Evolutionary conservation across 495 filamentous ascomycete genomes (phyloP).

Genomic region (Trichoderma reesei): DNA sequence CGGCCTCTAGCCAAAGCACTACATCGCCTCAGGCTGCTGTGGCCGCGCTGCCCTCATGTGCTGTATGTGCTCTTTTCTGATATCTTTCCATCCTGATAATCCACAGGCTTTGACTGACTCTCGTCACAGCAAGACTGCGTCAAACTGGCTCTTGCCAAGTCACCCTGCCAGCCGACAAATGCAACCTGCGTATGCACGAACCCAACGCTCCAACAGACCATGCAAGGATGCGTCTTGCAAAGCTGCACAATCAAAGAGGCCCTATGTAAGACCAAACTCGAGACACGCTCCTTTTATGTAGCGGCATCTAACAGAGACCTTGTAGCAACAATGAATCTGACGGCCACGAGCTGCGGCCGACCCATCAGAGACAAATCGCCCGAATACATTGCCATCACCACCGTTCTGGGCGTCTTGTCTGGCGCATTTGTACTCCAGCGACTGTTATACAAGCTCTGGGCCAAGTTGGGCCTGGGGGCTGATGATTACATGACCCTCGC

Average conservation of each 20-base stretch:
- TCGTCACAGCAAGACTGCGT: not conserved
- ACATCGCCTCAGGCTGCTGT: not conserved
- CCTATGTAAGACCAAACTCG: not conserved
- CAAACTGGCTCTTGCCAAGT: not conserved
- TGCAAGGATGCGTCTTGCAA: not conserved
- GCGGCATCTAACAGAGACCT: not conserved
- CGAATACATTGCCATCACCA: constrained; percentile 8
- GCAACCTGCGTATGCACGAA: constrained; percentile 8
- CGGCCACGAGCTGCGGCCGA: constrained; percentile 10
- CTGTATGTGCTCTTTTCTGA: not conserved
- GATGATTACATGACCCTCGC: constrained; percentile 17
- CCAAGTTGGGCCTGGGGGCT: constrained; percentile 7
- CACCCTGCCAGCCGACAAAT: not conserved
- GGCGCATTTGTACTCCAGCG: constrained; percentile 13
- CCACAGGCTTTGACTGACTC: not conserved
- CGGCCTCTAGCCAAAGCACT: not conserved
- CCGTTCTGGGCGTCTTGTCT: constrained; percentile 9
- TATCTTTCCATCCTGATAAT: not conserved
- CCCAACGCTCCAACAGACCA: not conserved
- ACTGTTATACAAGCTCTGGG: constrained; percentile 12
- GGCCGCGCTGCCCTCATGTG: not conserved
- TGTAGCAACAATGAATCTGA: constrained; percentile 15
- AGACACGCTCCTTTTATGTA: not conserved
- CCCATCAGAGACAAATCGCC: constrained; percentile 11
- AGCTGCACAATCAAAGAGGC: constrained; percentile 3